These are phyloP conservation scores for Fusarium palustre DNA, from an alignment of 2,329 filamentous ascomycete species.

Conservation along the genomic window DNA sequence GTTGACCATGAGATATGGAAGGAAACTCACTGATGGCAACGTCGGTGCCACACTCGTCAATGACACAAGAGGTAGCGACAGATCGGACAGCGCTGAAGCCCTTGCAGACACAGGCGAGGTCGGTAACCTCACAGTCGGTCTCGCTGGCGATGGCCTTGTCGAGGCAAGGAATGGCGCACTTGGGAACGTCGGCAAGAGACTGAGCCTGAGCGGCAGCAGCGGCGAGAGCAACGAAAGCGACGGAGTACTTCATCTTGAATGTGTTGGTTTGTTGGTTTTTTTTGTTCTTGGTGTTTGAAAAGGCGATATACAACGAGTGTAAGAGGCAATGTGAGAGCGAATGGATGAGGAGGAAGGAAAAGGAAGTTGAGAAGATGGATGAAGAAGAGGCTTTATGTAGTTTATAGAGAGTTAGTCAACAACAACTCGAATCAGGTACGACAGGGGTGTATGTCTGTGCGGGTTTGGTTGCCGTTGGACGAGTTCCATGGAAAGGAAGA, in stretches of 20 bases:
- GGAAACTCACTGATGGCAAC: conserved; percentile 54
- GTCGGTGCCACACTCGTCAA: conserved; percentile 53
- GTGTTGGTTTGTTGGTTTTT: conserved; percentile 15
- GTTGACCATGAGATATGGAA: background rate
- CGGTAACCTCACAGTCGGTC: conserved; percentile 50
- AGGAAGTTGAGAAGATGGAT: conserved; percentile 21
- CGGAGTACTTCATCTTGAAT: conserved; percentile 56
- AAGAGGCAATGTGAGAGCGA: conserved; percentile 42
- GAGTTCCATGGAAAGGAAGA: conserved; percentile 15
- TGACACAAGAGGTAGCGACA: conserved; percentile 52
- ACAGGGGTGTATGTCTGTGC: conserved; percentile 2
- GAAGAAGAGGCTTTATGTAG: conserved; percentile 50
- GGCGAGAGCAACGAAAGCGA: conserved; percentile 52
- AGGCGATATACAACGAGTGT: conserved; percentile 48
- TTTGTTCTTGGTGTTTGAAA: conserved; percentile 17
- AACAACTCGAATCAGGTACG: background rate
- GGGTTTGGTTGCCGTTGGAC: conserved; percentile 14
- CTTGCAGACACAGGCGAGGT: conserved; percentile 53
- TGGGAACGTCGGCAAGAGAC: conserved; percentile 52
- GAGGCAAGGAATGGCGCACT: conserved; percentile 55
- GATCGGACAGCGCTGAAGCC: conserved; percentile 50
- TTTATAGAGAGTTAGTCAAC: background rate
- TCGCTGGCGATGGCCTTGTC: conserved; percentile 47
- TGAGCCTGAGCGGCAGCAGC: conserved; percentile 52
- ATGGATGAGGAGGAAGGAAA: conserved; percentile 48